A percentile compares a stretch with the other conserved stretches of the same genome.
These are phyloP conservation scores for Ophiocordyceps unilateralis DNA, from an alignment of 2,329 filamentous ascomycete genomes.

Conservation along the genomic window DNA sequence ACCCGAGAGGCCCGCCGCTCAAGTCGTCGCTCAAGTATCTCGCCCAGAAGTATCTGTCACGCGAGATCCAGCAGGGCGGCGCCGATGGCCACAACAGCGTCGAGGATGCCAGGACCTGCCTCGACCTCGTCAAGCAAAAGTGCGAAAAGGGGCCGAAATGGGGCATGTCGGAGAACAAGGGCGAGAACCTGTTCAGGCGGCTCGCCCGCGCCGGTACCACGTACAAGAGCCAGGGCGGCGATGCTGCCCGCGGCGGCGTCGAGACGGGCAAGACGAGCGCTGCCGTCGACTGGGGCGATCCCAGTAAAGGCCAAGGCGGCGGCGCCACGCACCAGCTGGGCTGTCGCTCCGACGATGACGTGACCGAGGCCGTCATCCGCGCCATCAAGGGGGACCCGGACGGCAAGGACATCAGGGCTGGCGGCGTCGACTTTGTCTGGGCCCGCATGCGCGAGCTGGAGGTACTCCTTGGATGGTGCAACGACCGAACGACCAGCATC, in stretches of 20 bases:
- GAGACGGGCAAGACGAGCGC: constrained; percentile 47
- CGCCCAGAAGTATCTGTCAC: constrained; percentile 65
- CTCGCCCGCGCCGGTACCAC: constrained; percentile 46
- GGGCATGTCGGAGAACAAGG: constrained; percentile 62
- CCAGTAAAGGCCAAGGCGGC: constrained; percentile 38
- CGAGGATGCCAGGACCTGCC: constrained; percentile 79
- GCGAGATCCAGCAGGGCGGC: constrained; percentile 75
- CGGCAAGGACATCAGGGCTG: constrained; percentile 36
- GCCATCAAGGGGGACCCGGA: constrained; percentile 41
- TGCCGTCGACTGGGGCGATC: constrained; percentile 81
- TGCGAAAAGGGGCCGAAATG: constrained; percentile 82
- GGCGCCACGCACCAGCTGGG: constrained; percentile 39
- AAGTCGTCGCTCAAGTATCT: constrained; percentile 88
- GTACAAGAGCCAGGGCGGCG: constrained; percentile 43
- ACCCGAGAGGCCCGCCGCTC: constrained; percentile 73
- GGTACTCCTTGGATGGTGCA: constrained; percentile 51
- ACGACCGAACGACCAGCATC: constrained; percentile 33
- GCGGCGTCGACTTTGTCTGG: constrained; percentile 51
- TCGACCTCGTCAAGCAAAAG: constrained; percentile 89
- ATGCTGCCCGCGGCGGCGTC: constrained; percentile 35
- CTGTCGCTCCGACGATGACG: constrained; percentile 42
- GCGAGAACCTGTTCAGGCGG: constrained; percentile 80
- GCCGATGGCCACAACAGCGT: constrained; percentile 70
- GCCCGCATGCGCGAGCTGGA: constrained; percentile 49
- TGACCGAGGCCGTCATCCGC: constrained; percentile 34